Evolutionary conservation across 345 rosid genomes (phyloP), one percentile per base, ranked within the genome.

Genomic region (Ailanthus altissimus): DNA sequence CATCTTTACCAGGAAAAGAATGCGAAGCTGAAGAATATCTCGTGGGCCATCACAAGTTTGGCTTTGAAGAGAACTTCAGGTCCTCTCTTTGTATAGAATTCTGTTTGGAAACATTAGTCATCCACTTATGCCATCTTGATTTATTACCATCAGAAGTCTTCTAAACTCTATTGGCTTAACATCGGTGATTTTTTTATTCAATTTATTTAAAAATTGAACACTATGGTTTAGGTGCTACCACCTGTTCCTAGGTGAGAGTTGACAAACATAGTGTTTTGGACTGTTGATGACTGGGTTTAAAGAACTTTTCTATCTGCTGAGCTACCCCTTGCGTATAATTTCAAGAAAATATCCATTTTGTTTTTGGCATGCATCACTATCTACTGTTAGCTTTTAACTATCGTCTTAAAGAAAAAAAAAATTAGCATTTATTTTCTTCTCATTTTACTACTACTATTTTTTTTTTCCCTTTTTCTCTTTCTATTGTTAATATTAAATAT

Each of bases 41-140:
- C 97, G 5, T 93, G 97, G 97, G 99, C 97, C 83, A 90, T 93
- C 58, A 62, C 93, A 77, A 84, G 92, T 88, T 85, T 93, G 53
- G 75, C 92, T 80, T 77, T 84, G 89, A 92, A 90, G 88, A 87
- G 81, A 83, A 73, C 80, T 84, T 86, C 92, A 81, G 99, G 99
- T 95, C 59, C 67, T 80, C 70, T 65, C 78, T 78, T 58, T 38
- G 40, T 56, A 73, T 75, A 16, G 2, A 56, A 25, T 45, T 76
- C 7, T 47, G 47, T 58, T 58, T 60, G 14, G 11, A 26, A 53
- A 28, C 46, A 23, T 71, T 42, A 2, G 8, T 10, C 15, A 64
- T 25, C 26, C 72, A 38, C 25, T 68, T 50, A 66, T 36, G 42
- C 42, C 32, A 51, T 53, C 16, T 45, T 65, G 63, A 75, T 40